These are phyloP conservation scores for Crithidia mellificae DNA, from an alignment of 208 protist species.

Conservation along the genomic window DNA sequence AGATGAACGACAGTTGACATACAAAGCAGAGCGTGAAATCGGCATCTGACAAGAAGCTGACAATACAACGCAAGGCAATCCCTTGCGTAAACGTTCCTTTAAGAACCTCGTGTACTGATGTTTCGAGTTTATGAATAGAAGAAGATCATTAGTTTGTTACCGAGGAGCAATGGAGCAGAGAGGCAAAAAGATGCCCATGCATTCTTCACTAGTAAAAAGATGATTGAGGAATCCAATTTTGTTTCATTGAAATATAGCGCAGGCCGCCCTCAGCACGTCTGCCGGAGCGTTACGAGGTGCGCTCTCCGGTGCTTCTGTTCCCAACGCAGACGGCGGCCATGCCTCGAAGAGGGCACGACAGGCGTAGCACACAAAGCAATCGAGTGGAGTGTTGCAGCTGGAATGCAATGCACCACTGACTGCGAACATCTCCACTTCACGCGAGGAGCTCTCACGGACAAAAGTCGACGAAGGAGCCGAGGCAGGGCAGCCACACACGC, in stretches of 20 bases:
- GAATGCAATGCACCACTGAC: neutral
- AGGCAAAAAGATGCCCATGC: neutral
- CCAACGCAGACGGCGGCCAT: slow-evolving; percentile 15
- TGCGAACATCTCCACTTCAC: neutral
- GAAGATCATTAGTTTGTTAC: too few species aligned
- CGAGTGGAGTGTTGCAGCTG: neutral
- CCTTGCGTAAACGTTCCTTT: too few species aligned
- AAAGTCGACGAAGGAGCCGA: neutral
- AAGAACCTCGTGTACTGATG: too few species aligned
- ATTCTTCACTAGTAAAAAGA: too few species aligned
- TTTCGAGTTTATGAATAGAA: too few species aligned
- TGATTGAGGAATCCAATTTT: too few species aligned
- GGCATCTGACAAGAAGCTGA: too few species aligned
- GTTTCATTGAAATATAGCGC: neutral
- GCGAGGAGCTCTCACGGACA: neutral
- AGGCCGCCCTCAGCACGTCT: slow-evolving; percentile 2
- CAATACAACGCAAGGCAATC: too few species aligned
- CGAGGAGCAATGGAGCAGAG: too few species aligned
- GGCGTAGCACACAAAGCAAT: slow-evolving; percentile 30
- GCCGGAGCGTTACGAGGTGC: neutral
- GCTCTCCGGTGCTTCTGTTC: neutral
- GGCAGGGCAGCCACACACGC: slow-evolving; percentile 32
- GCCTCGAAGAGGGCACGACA: slow-evolving; percentile 18
- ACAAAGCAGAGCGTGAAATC: too few species aligned
- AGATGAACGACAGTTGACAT: too few species aligned